Percentiles rank a stretch among this genome's conserved stretches.
phyloP scores from a whole-genome alignment of 768 basidiomycete species.

The Termitomyces eurrhizus region DNA sequence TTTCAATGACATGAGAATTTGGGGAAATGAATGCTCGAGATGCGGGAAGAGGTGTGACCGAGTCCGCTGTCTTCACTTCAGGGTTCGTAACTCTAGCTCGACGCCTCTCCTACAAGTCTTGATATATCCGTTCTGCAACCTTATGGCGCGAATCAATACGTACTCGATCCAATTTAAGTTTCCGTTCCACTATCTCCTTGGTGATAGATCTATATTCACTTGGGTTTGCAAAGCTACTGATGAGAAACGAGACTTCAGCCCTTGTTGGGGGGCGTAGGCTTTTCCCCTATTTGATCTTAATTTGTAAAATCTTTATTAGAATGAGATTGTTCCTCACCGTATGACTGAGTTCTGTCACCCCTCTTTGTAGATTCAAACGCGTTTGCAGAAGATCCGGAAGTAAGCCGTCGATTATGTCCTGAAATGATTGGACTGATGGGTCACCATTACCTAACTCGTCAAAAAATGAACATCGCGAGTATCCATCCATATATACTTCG shows the following conservation, averaged over 20 bases:
- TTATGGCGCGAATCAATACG: slow-evolving; percentile 10
- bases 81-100: slow-evolving; percentile 18
- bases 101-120: slow-evolving; percentile 27
- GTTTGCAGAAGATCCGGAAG: slow-evolving; percentile 25
- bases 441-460: slow-evolving; percentile 17
- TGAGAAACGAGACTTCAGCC: slow-evolving; percentile 34
- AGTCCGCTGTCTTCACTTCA: slow-evolving; percentile 17
- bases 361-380: slow-evolving; percentile 19
- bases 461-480: slow-evolving; percentile 14
- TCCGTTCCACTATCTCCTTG: slow-evolving; percentile 36
- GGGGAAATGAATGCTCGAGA: slow-evolving; percentile 21
- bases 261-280: slow-evolving; percentile 37
- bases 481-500: neutral
- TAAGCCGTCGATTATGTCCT: slow-evolving; percentile 26
- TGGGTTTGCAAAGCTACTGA: slow-evolving; percentile 20
- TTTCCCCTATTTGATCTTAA: slow-evolving; percentile 24
- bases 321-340: slow-evolving; percentile 13
- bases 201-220: slow-evolving; percentile 15
- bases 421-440: slow-evolving; percentile 20
- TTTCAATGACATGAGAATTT: slow-evolving; percentile 39
- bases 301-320: neutral
- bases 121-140: slow-evolving; percentile 3
- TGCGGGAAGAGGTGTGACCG: slow-evolving; percentile 34
- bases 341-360: slow-evolving; percentile 20
- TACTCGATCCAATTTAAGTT: slow-evolving; percentile 43